Evolutionary conservation across 495 filamentous ascomycete species (phyloP), one percentile per base, ranked within the genome.

Genomic region (Xylaria venustula): DNA sequence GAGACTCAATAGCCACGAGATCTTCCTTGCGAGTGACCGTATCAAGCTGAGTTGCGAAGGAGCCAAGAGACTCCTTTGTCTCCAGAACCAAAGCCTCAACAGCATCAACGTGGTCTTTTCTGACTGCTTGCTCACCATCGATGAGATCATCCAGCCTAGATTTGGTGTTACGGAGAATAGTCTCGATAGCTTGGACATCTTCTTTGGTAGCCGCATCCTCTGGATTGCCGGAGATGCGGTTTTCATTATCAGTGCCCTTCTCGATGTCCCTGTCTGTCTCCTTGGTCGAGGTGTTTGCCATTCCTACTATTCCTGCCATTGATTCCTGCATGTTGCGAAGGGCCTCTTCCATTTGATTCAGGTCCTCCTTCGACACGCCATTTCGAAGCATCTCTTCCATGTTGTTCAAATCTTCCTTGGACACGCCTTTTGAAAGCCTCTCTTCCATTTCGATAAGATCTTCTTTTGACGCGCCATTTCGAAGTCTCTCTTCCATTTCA

Each of bases 171-270:
- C 87, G 83, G 22, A 97, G 82, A 46, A 97, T 82, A 0, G 87
- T 92, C 71, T 96, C 92, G 56, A 97, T 91, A n/a, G 88, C 90
- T 59, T 91, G 85, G 2, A 89, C 89, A 64, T 96, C 91, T 59
- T 93, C 89, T 68, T 83, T 87, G 23, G 80, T 82, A 22, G 85
- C 85, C 2, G 68, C 37, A 53, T 79, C 66, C 26, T 73, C 71
- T 8, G 51, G 42, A 28, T 63, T 77, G 66, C 65, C 32, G 12
- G 65, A 45, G 15, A 71, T n/a, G n/a, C n/a, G n/a, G n/a, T n/a
- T n/a, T n/a, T n/a, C n/a, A n/a, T n/a, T n/a, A n/a, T n/a, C n/a
- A n/a, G n/a, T n/a, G n/a, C n/a, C n/a, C n/a, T n/a, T 50, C 9
- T 75, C 46, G 53, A 40, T 20, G 25, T 67, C 55, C 41, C 45